Evolutionary conservation across 495 filamentous ascomycete species (phyloP).

Genomic region (Pyronema omphalodes): DNA sequence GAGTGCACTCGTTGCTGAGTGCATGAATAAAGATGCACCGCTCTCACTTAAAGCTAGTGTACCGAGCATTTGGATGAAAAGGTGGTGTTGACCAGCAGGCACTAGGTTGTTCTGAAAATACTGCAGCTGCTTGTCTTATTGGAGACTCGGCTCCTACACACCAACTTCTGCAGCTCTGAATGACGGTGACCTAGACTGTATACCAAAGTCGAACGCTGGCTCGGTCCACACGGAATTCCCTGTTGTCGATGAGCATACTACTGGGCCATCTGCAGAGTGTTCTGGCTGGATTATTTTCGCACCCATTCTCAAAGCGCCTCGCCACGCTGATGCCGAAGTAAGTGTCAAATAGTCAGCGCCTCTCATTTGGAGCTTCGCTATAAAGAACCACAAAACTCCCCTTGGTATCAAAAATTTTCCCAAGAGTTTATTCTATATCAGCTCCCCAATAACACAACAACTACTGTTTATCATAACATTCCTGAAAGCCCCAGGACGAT

Average conservation of each 20-base stretch:
- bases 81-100: constrained; percentile 4
- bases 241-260: not conserved
- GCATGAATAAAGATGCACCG: not conserved
- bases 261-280: not conserved
- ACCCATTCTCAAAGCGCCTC: not conserved
- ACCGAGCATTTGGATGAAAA: constrained; percentile 2
- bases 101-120: constrained; percentile 6
- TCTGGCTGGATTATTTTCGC: not conserved
- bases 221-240: not conserved
- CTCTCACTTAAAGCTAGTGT: not conserved
- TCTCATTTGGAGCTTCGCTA: not conserved
- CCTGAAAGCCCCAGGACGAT: not conserved
- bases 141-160: not conserved
- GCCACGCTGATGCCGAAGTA: constrained; percentile 1
- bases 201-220: not conserved
- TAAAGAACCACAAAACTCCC: constrained; percentile 2
- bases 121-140: constrained; percentile 3
- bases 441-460: not conserved
- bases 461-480: not conserved
- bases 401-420: not conserved
- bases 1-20: not conserved
- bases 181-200: not conserved
- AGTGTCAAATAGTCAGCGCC: not conserved
- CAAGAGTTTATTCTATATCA: not conserved
- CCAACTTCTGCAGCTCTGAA: not conserved